Evolutionary conservation across 108 stramenopile genomes (phyloP), one percentile per base, ranked within the genome.

Genomic region (Nitzschia inconspicua): DNA sequence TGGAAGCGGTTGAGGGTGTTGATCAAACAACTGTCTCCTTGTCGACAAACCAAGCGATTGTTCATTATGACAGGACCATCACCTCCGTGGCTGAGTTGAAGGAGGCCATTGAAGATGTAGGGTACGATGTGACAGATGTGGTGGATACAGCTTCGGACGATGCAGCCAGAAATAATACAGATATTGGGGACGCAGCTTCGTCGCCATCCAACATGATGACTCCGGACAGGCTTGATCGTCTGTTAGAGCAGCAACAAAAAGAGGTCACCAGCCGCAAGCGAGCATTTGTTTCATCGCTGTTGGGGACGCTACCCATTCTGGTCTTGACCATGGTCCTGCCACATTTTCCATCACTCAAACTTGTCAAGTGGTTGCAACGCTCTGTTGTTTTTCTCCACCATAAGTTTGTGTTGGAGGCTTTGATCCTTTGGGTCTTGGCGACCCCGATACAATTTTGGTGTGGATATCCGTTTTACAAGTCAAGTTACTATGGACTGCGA

Each of bases 381-480:
- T 16, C 56, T 13, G 44, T 77, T 29, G 23, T 16, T 0, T 47
- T 79, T 29, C 4, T 23, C 20, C 24, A 52, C 22, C 24, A 27
- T 39, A 44, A 24, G 10, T 30, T 76, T 4, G n/a, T 43, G 7
- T 28, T 69, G 14, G 68, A 81, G 47, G 63, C 80, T 9, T 32
- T 81, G 2, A 57, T 81, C 13, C 35, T 81, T 18, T 77, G 62
- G 56, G 46, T 76, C 2, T 43, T 95, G 19, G 80, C 85, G 3
- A 92, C 94, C n/a, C 86, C 84, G 2, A 86, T 95, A 22, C 98
- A 98, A 70, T 94, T 95, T 67, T 72, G 80, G 28, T 83, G 93
- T 6, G 98, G 96, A 3, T 72, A 50, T 48, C 72, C 85, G 19
- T 98, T 94, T 73, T 95, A 93, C 63, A 59, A 62, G n/a, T 68